Evolutionary conservation across 768 basidiomycete species (phyloP).

Genomic region (Neoboletus brunneissimus): DNA sequence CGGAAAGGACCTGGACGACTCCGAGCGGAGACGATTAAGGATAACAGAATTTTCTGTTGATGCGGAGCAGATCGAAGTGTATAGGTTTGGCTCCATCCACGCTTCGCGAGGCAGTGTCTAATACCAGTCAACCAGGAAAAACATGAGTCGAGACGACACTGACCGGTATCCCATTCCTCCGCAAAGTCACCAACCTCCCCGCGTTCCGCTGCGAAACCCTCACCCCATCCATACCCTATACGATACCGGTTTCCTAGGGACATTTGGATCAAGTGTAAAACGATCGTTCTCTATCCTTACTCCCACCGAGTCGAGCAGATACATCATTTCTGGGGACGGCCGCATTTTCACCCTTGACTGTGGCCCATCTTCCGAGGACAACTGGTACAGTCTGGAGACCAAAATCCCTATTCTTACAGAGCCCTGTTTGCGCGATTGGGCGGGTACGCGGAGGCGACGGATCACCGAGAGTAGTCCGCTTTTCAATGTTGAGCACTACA

Average conservation of each 20-base stretch:
- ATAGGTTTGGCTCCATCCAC: slow-evolving; percentile 46
- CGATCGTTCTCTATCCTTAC: slow-evolving; percentile 50
- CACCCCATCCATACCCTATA: slow-evolving; percentile 51
- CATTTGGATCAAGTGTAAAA: slow-evolving; percentile 26
- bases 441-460: slow-evolving; percentile 33
- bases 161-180: slow-evolving; percentile 56
- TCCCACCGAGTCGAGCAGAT: slow-evolving; percentile 42
- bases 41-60: slow-evolving; percentile 55
- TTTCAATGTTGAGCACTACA: slow-evolving; percentile 52
- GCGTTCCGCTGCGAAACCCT: slow-evolving; percentile 50
- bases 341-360: slow-evolving; percentile 42
- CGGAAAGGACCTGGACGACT: slow-evolving; percentile 47
- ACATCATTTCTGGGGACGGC: slow-evolving; percentile 48
- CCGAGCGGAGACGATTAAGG: slow-evolving; percentile 53
- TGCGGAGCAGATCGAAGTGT: slow-evolving; percentile 62
- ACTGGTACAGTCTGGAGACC: slow-evolving; percentile 29
- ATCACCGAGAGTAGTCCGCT: slow-evolving; percentile 54
- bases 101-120: slow-evolving; percentile 4
- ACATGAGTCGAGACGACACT: slow-evolving; percentile 41
- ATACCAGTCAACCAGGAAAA: slow-evolving; percentile 34
- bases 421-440: slow-evolving; percentile 27
- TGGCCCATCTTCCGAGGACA: slow-evolving; percentile 17
- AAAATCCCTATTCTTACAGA: slow-evolving; percentile 19
- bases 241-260: slow-evolving; percentile 40
- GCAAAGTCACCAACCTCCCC: slow-evolving; percentile 59